These are phyloP conservation scores for Hyaloscypha bicolor DNA, from an alignment of 495 filamentous ascomycete genomes.

Conservation along the genomic window DNA sequence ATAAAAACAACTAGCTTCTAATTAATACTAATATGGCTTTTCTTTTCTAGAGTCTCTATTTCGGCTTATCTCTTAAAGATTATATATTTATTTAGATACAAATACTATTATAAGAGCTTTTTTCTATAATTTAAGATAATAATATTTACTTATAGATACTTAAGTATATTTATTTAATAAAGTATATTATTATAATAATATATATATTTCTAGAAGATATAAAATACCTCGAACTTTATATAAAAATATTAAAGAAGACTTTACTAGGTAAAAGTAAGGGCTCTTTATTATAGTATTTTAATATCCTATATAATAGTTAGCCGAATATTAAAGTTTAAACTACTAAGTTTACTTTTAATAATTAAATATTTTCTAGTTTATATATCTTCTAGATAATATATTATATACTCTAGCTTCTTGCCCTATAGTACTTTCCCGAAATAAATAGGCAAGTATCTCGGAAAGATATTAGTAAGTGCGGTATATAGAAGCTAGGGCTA, in stretches of 20 bases:
- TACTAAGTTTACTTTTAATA: not conserved
- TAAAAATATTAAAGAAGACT: conserved; percentile 33
- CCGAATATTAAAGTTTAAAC: conserved; percentile 2
- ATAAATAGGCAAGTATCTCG: not conserved
- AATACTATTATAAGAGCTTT: not conserved
- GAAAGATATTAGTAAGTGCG: not conserved
- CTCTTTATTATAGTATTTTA: conserved; percentile 27
- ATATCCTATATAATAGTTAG: conserved; percentile 21
- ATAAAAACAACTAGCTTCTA: conserved; percentile 1
- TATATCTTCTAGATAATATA: not conserved
- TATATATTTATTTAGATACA: not conserved
- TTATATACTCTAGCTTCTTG: conserved; percentile 6
- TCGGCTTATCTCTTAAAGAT: not conserved
- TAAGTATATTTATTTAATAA: conserved; percentile 16
- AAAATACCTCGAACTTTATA: conserved; percentile 37
- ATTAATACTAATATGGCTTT: conserved; percentile 5
- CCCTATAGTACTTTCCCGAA: not conserved
- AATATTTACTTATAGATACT: conserved; percentile 2
- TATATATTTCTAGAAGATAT: conserved; percentile 36
- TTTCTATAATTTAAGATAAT: not conserved
- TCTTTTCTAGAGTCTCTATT: not conserved
- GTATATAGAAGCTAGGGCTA: conserved; percentile 14
- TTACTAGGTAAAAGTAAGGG: conserved; percentile 31
- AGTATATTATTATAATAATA: conserved; percentile 33
- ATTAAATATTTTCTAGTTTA: not conserved